Base-by-base conservation (phyloP, 495 filamentous ascomycete genomes). In the Trichoderma erinaceum region DNA sequence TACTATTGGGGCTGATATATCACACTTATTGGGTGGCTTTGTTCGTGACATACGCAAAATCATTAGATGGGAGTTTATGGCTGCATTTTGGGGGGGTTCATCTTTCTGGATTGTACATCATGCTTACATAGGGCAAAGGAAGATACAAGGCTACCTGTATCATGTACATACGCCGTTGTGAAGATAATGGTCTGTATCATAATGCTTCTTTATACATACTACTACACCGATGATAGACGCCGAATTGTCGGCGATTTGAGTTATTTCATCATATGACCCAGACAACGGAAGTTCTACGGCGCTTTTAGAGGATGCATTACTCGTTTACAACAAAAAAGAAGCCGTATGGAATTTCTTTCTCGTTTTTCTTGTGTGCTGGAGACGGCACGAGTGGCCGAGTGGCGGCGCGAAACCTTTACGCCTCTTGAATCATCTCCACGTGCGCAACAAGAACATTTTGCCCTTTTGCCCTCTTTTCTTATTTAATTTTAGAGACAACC, bases 371-470 rank as follows among this genome's bases (percentile, higher is more conserved):
- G 23, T 21, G 27, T 12, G 16, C 13, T 32, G 27, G 27, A 61
- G 11, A 29, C 29, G 3, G 56, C 56, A 25, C 56, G 56, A 61
- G 23, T 18, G 35, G 27, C 56, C 56, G 56, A 61, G 50, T 56
- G 15, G n/a, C n/a, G 50, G 50, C 56, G 56, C 56, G 16, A 52
- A 61, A 61, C 56, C 25, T 61, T 61, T 29, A 15, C 56, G 56
- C 56, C 56, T 61, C 56, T 61, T 29, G 6, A 23, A 32, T 61
- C 56, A 61, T 61, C 56, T 61, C 56, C 56, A 61, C 56, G 56
- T 32, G 56, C 6, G 2, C 12, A 35, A 32, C 56, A 61, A 32
- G 35, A 61, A 32, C 4, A 4, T 48, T 13, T 38, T 10, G 18
- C 21, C 21, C 21, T 52, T 52, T 52, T 50, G 15, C 21, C 21